Percentiles rank a stretch among this genome's conserved stretches.
These are phyloP conservation scores for Silene vulgaris DNA, from an alignment of 179 eudicot species.

Conservation along the genomic window DNA sequence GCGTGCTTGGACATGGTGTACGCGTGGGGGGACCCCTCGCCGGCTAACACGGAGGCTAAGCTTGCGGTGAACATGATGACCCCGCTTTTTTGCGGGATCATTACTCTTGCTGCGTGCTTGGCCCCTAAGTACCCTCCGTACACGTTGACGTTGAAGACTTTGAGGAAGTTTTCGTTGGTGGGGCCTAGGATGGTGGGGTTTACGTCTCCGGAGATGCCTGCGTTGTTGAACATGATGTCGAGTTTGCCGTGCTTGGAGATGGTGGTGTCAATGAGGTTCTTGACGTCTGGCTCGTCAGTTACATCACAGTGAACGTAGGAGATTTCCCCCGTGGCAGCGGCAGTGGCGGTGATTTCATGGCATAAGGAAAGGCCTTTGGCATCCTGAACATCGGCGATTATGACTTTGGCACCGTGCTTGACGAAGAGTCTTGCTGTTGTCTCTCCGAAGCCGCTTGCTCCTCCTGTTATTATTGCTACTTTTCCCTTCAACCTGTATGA, in stretches of 20 bases:
- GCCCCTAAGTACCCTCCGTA: conserved; percentile 35
- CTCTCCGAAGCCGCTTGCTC: conserved; percentile 69
- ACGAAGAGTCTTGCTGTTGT: conserved; percentile 45
- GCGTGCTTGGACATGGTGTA: conserved; percentile 45
- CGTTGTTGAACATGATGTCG: conserved; percentile 48
- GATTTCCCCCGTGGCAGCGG: neutral
- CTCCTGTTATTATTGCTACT: conserved; percentile 68
- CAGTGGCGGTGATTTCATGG: conserved; percentile 24
- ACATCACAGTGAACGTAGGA: conserved; percentile 38
- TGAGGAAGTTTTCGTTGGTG: conserved; percentile 17
- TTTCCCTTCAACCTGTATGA: conserved; percentile 46
- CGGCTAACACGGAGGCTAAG: conserved; percentile 21
- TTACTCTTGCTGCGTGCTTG: conserved; percentile 45
- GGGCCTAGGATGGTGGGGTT: conserved; percentile 24
- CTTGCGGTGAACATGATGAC: conserved; percentile 40
- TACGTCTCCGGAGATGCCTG: conserved; percentile 29
- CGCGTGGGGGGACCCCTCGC: conserved; percentile 33
- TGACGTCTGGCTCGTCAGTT: conserved; percentile 27
- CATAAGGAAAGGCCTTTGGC: conserved; percentile 31
- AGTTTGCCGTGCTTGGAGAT: conserved; percentile 34
- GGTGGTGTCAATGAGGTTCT: conserved; percentile 24
- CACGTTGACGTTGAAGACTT: conserved; percentile 34
- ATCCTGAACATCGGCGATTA: conserved; percentile 62
- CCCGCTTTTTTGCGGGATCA: conserved; percentile 37
- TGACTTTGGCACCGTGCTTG: conserved; percentile 48